Evolutionary conservation across 495 filamentous ascomycete genomes (phyloP).

Genomic region (Sphaerosporella brunnea): DNA sequence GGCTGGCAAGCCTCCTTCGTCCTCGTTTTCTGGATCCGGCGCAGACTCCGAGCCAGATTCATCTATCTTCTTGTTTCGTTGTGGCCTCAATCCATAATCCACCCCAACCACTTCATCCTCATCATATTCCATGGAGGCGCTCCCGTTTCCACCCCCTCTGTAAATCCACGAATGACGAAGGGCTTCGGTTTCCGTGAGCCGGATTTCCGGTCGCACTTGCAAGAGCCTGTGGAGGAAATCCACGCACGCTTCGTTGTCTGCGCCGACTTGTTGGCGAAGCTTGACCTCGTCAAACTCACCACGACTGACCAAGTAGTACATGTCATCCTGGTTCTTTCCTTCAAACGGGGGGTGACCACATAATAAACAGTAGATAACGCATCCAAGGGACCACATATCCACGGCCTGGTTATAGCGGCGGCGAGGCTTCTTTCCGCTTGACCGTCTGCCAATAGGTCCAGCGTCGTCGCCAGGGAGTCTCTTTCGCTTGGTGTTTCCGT

Average conservation of each 20-base stretch:
- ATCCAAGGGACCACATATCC: slow-evolving; percentile 88
- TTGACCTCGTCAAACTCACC: slow-evolving; percentile 9
- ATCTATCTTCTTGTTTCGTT: too few species aligned
- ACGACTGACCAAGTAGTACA: slow-evolving; percentile 14
- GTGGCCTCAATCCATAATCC: slow-evolving; percentile 8
- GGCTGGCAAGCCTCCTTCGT: neutral
- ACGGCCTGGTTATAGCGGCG: slow-evolving; percentile 59
- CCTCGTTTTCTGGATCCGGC: neutral
- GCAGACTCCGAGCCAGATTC: slow-evolving; percentile 2
- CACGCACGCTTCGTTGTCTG: slow-evolving; percentile 11
- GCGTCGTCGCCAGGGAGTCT: slow-evolving; percentile 17
- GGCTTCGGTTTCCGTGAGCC: slow-evolving; percentile 23
- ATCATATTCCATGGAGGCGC: slow-evolving; percentile 2
- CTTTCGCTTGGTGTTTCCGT: slow-evolving; percentile 19
- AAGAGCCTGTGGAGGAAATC: slow-evolving; percentile 18
- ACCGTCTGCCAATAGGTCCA: slow-evolving; percentile 32
- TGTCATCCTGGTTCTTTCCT: slow-evolving; percentile 33
- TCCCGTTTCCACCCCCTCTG: slow-evolving; percentile 8
- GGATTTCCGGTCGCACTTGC: slow-evolving; percentile 18
- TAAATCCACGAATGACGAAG: slow-evolving; percentile 18
- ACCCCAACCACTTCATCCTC: slow-evolving; percentile 1
- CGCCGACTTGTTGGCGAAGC: slow-evolving; percentile 13
- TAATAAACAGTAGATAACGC: slow-evolving; percentile 69
- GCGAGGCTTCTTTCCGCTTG: slow-evolving; percentile 17
- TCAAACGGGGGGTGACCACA: slow-evolving; percentile 60